These are phyloP conservation scores for Bipolaris sorokiniana DNA, from an alignment of 2,329 filamentous ascomycete genomes.

Conservation along the genomic window DNA sequence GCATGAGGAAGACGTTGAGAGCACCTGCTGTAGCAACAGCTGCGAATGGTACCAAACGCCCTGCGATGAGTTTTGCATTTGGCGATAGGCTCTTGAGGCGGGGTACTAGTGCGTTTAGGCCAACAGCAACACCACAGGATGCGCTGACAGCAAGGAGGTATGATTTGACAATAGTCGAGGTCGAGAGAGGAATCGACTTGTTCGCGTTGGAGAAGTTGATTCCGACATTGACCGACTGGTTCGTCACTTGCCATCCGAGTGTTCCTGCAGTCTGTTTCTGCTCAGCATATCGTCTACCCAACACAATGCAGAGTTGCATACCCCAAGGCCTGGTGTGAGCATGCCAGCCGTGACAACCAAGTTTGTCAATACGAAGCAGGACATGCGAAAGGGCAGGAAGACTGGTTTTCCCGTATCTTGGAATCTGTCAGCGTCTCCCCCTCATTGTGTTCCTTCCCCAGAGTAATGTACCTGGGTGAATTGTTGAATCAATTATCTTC, in stretches of 20 bases:
- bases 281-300: conserved; percentile 25
- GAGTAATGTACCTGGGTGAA: conserved; percentile 79
- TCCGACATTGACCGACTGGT: conserved; percentile 97
- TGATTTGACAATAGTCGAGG: conserved; percentile 80
- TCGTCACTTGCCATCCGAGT: conserved; percentile 91
- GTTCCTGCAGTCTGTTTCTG: conserved; percentile 76
- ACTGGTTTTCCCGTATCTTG: conserved; percentile 91
- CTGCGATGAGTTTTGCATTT: conserved; percentile 75
- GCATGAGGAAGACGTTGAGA: conserved; percentile 97
- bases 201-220: conserved; percentile 98
- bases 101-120: conserved; percentile 88
- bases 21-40: conserved; percentile 90
- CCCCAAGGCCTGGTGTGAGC: conserved; percentile 85
- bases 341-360: conserved; percentile 94
- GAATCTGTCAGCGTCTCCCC: conserved; percentile 17
- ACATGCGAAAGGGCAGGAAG: conserved; percentile 96
- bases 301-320: conserved; percentile 49
- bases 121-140: conserved; percentile 90
- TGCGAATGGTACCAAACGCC: conserved; percentile 92
- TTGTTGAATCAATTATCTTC: conserved; percentile 94
- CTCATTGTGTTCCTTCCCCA: not conserved
- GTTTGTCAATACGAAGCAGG: conserved; percentile 90
- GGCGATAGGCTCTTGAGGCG: conserved; percentile 78
- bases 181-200: conserved; percentile 89
- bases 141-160: conserved; percentile 92